These are phyloP conservation scores for Aspergillus sclerotiicarbonarius DNA, from an alignment of 495 filamentous ascomycete species.

Conservation along the genomic window DNA sequence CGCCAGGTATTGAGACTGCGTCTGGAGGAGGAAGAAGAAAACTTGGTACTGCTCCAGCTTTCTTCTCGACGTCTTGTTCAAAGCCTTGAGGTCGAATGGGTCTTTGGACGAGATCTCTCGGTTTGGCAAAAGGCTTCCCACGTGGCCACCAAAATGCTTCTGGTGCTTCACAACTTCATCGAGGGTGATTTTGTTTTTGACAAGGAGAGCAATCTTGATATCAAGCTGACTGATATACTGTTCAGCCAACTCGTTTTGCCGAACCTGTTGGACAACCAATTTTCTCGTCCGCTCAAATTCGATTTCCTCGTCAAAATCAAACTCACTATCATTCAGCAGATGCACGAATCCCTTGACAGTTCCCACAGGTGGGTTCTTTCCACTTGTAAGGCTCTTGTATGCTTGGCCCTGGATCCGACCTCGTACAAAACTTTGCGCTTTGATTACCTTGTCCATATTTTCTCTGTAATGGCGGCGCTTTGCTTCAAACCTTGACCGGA, in stretches of 20 bases:
- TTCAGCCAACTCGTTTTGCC: constrained; percentile 95
- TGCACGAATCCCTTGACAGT: constrained; percentile 98
- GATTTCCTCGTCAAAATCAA: constrained; percentile 98
- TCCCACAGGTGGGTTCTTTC: constrained; percentile 95
- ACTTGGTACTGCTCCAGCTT: constrained; percentile 97
- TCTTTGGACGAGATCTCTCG: constrained; percentile 84
- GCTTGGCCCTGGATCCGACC: constrained; percentile 94
- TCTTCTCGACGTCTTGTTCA: constrained; percentile 92
- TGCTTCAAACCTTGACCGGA: constrained; percentile 73
- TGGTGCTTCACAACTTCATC: constrained; percentile 98
- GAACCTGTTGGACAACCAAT: constrained; percentile 92
- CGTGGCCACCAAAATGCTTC: constrained; percentile 90
- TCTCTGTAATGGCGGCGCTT: constrained; percentile 85
- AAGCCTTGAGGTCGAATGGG: constrained; percentile 91
- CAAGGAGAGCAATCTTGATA: constrained; percentile 96
- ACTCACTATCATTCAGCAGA: constrained; percentile 94
- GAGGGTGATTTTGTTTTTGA: constrained; percentile 98
- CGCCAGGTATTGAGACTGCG: constrained; percentile 91
- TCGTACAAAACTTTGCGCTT: constrained; percentile 94
- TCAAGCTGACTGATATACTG: constrained; percentile 97
- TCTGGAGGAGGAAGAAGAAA: constrained; percentile 96
- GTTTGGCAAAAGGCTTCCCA: constrained; percentile 81
- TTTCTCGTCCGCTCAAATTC: constrained; percentile 92
- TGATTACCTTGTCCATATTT: constrained; percentile 99
- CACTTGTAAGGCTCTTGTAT: constrained; percentile 91